phyloP scores from a whole-genome alignment of 2,329 filamentous ascomycete species.

The Ophiognomonia clavigignenti-juglandacearum region DNA sequence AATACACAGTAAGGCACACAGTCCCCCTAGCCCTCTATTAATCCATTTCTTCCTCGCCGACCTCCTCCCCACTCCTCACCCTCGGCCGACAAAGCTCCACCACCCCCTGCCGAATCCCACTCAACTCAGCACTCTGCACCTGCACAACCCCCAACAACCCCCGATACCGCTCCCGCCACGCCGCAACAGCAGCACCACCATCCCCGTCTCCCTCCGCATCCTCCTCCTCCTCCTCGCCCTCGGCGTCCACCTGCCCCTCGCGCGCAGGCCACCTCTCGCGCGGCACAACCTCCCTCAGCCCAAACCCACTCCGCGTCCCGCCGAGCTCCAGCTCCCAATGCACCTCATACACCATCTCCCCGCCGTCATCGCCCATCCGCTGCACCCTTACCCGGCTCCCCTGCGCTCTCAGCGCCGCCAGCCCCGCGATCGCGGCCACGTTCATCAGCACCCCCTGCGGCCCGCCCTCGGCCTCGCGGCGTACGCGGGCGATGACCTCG shows the following conservation, averaged over 20 bases:
- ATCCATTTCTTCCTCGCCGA: background rate
- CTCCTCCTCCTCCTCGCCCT: slow-evolving; percentile 20
- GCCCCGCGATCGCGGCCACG: slow-evolving; percentile 51
- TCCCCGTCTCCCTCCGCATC: slow-evolving; percentile 18
- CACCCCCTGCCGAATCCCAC: slow-evolving; percentile 37
- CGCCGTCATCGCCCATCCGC: background rate
- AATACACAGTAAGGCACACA: no score
- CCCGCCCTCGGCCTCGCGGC: slow-evolving; percentile 42
- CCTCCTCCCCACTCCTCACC: background rate
- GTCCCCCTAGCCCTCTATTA: background rate
- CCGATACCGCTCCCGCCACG: slow-evolving; percentile 49
- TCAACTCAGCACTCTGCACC: slow-evolving; percentile 50
- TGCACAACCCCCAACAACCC: slow-evolving; percentile 56
- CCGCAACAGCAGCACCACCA: slow-evolving; percentile 16
- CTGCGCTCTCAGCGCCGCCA: slow-evolving; percentile 39
- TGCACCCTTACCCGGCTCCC: slow-evolving; percentile 12
- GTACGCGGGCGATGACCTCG: slow-evolving; percentile 48
- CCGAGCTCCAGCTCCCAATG: slow-evolving; percentile 54
- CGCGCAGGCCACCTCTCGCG: slow-evolving; percentile 36
- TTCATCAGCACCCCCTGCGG: slow-evolving; percentile 56
- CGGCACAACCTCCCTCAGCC: slow-evolving; percentile 44
- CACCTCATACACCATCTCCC: slow-evolving; percentile 23
- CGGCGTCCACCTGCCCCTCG: slow-evolving; percentile 14
- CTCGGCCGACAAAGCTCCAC: slow-evolving; percentile 24
- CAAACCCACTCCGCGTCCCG: slow-evolving; percentile 45